Conservation (phyloP, 306 rosid species). For the Fragaria ananassa region DNA sequence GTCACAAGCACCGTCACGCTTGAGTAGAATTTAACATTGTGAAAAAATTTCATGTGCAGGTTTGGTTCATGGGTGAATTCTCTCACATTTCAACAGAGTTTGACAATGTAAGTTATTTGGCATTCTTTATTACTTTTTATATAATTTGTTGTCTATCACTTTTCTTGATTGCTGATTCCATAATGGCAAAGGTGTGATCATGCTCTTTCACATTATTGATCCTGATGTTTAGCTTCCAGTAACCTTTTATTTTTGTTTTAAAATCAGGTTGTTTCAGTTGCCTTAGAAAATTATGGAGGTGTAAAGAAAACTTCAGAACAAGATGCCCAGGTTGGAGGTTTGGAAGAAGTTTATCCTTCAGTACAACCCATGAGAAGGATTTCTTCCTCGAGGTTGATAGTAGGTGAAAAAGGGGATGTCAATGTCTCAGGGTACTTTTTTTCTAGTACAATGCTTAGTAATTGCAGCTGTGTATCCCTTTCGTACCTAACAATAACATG, state of each 20-base stretch:
- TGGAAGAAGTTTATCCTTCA: slow-evolving; percentile 9
- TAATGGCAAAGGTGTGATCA: neutral
- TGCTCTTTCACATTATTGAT: neutral
- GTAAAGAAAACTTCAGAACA: slow-evolving; percentile 24
- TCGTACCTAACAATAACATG: slow-evolving; percentile 3
- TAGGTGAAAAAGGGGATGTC: slow-evolving; percentile 58
- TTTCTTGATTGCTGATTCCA: slow-evolving; percentile 1
- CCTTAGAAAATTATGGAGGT: slow-evolving; percentile 59
- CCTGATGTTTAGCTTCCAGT: slow-evolving; percentile 21
- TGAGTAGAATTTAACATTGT: neutral
- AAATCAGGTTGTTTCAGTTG: slow-evolving; percentile 59
- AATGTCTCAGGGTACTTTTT: slow-evolving; percentile 42
- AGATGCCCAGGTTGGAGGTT: slow-evolving; percentile 1
- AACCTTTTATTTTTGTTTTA: slow-evolving; percentile 23
- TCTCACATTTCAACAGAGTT: slow-evolving; percentile 60
- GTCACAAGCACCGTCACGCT: neutral
- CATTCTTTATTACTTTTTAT: neutral
- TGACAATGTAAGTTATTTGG: slow-evolving; percentile 52
- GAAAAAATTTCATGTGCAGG: slow-evolving; percentile 40
- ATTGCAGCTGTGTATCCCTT: slow-evolving; percentile 17
- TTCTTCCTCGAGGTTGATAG: slow-evolving; percentile 50
- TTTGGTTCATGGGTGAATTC: slow-evolving; percentile 83
- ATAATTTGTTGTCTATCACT: neutral
- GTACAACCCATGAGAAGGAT: slow-evolving; percentile 26
- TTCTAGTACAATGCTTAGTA: slow-evolving; percentile 13